Evolutionary conservation across 2,329 filamentous ascomycete genomes (phyloP).

Genomic region (Trichoderma sp.): DNA sequence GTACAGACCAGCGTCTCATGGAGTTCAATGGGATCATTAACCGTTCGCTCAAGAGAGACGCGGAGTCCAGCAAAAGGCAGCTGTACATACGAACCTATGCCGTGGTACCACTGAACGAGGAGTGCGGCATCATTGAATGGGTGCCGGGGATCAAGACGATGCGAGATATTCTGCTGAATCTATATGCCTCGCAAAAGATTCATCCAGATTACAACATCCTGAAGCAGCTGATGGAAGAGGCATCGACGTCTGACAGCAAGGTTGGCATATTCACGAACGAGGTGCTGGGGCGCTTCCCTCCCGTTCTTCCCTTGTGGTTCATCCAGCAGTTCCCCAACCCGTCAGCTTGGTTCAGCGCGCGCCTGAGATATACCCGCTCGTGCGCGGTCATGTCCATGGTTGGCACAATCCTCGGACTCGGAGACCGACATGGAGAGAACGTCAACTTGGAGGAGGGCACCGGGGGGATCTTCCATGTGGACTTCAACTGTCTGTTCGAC

Average conservation of each 20-base stretch:
- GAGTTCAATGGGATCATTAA: conserved; percentile 99
- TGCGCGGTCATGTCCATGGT: conserved; percentile 99
- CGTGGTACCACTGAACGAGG: conserved; percentile 94
- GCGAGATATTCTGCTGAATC: conserved; percentile 80
- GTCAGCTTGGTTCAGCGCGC: conserved; percentile 85
- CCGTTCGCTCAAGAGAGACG: conserved; percentile 84
- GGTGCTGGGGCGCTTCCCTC: conserved; percentile 68
- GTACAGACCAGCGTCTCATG: conserved; percentile 97
- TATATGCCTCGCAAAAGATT: conserved; percentile 76
- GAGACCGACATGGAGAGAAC: conserved; percentile 96
- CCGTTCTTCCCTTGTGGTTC: conserved; percentile 92
- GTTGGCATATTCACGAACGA: conserved; percentile 70
- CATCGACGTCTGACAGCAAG: conserved; percentile 58
- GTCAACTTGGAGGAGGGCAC: conserved; percentile 92
- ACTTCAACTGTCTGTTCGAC: conserved; percentile 99
- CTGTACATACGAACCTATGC: conserved; percentile 97
- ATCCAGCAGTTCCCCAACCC: conserved; percentile 92
- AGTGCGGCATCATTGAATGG: conserved; percentile 98
- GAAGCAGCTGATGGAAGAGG: conserved; percentile 65
- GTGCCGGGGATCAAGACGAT: conserved; percentile 94
- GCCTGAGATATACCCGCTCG: conserved; percentile 86
- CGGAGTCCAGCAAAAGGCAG: conserved; percentile 85
- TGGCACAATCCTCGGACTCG: conserved; percentile 88
- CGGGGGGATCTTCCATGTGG: conserved; percentile 93
- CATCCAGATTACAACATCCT: conserved; percentile 70